These are phyloP conservation scores for Plantago major DNA, from an alignment of 257 asterid genomes.

Conservation along the genomic window DNA sequence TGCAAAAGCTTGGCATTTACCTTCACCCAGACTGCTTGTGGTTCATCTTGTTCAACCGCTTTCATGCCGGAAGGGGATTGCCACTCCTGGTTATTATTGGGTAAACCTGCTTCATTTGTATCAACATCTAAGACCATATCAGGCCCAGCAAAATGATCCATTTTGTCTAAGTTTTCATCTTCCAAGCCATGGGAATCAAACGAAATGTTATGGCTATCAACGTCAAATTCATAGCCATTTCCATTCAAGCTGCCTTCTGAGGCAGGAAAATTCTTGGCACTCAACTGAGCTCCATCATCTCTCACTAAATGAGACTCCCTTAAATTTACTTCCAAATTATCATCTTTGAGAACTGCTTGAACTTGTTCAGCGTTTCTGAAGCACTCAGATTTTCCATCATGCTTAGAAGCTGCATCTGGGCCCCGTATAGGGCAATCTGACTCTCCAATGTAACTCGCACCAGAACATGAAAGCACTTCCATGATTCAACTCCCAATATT, in stretches of 20 bases:
- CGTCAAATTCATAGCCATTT: constrained; percentile 44
- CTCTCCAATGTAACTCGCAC: constrained; percentile 37
- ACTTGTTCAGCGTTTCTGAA: constrained; percentile 39
- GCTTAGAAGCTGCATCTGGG: constrained; percentile 37
- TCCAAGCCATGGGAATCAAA: constrained; percentile 57
- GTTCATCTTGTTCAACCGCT: constrained; percentile 59
- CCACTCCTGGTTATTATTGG: constrained; percentile 38
- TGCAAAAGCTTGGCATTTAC: constrained; percentile 30
- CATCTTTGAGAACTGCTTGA: constrained; percentile 40
- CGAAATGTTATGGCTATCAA: constrained; percentile 47
- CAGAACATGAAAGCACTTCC: constrained; percentile 74
- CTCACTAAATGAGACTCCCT: constrained; percentile 39
- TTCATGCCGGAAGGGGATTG: constrained; percentile 36
- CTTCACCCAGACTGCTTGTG: constrained; percentile 97
- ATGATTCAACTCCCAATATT: constrained; percentile 33
- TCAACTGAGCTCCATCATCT: constrained; percentile 40
- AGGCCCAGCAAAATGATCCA: constrained; percentile 43
- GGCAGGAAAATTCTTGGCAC: constrained; percentile 42
- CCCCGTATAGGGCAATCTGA: constrained; percentile 56
- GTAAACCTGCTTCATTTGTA: constrained; percentile 38
- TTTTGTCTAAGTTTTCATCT: constrained; percentile 48
- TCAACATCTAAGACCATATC: constrained; percentile 31
- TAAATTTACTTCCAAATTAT: constrained; percentile 28
- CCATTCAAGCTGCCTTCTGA: constrained; percentile 43
- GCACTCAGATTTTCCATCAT: constrained; percentile 40